Percentiles rank a stretch among this genome's conserved stretches.
Conservation (phyloP, 345 rosid genomes). For the Euphorbia pulcherrima region DNA sequence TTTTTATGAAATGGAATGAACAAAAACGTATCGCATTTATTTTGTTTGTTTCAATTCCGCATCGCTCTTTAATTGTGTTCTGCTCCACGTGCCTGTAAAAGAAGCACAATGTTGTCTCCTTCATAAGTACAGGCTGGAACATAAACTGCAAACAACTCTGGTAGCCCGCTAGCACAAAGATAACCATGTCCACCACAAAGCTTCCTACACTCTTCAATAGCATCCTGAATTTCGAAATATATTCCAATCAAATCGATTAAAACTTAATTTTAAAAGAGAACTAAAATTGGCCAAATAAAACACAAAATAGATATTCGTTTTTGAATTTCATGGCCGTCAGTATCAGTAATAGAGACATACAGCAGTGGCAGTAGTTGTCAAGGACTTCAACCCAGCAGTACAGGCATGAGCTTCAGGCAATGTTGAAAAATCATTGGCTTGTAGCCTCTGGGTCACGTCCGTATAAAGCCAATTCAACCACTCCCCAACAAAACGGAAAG, state of each 20-base stretch:
- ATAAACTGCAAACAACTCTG: conserved; percentile 93
- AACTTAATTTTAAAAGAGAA: too few relatives aligned
- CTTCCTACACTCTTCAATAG: conserved; percentile 95
- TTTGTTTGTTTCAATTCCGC: background rate
- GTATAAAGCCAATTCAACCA: conserved; percentile 93
- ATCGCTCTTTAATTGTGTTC: background rate
- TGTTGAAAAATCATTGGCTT: conserved; percentile 84
- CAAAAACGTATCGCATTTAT: background rate
- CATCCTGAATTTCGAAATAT: conserved; percentile 56
- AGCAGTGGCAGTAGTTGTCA: conserved; percentile 88
- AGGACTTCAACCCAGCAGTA: conserved; percentile 96
- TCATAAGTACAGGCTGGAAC: conserved; percentile 95
- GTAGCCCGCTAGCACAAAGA: conserved; percentile 90
- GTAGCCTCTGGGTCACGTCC: conserved; percentile 85
- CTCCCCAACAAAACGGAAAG: conserved; percentile 95
- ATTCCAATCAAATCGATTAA: background rate
- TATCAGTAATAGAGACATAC: too few relatives aligned
- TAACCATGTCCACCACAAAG: conserved; percentile 99
- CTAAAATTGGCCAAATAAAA: background rate
- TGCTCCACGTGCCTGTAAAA: conserved; percentile 58
- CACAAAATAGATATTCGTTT: too few relatives aligned
- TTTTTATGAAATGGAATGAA: background rate
- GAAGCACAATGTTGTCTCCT: conserved; percentile 94
- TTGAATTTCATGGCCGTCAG: too few relatives aligned
- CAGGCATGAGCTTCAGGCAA: conserved; percentile 99